phyloP scores from a whole-genome alignment of 2,329 filamentous ascomycete genomes.

The Cladosporium cucumerinum region DNA sequence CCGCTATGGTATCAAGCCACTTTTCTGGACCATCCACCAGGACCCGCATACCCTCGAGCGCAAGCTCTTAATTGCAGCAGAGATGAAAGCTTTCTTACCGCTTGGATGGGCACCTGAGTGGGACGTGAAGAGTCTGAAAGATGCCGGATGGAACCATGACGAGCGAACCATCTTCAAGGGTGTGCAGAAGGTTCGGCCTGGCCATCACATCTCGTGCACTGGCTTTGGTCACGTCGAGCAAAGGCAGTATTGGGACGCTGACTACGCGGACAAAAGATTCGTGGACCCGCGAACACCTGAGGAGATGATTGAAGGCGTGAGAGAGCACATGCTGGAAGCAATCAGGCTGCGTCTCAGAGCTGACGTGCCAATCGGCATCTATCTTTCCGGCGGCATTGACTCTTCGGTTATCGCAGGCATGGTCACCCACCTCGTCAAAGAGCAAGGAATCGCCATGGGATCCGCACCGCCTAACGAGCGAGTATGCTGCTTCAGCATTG shows the following conservation, averaged over 20 bases:
- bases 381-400: conserved; percentile 57
- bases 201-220: conserved; percentile 43
- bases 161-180: conserved; percentile 50
- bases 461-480: conserved; percentile 40
- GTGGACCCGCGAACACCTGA: conserved; percentile 46
- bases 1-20: conserved; percentile 56
- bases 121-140: conserved; percentile 48
- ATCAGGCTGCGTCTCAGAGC: conserved; percentile 53
- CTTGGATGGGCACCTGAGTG: conserved; percentile 53
- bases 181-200: conserved; percentile 46
- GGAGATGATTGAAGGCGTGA: conserved; percentile 51
- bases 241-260: conserved; percentile 52
- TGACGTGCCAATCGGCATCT: conserved; percentile 58
- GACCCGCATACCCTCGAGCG: conserved; percentile 19
- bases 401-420: conserved; percentile 58
- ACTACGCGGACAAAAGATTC: conserved; percentile 49
- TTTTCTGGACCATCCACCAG: conserved; percentile 49
- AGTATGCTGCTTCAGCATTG: conserved; percentile 51
- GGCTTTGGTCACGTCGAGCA: conserved; percentile 39
- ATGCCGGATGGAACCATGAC: conserved; percentile 45
- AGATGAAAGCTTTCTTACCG: conserved; percentile 53
- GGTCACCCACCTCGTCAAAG: conserved; percentile 49
- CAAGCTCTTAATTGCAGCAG: conserved; percentile 49
- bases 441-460: conserved; percentile 48
- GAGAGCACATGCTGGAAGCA: conserved; percentile 50